Conservation (phyloP, 2,329 filamentous ascomycete genomes). For the Epichloe aotearoae region DNA sequence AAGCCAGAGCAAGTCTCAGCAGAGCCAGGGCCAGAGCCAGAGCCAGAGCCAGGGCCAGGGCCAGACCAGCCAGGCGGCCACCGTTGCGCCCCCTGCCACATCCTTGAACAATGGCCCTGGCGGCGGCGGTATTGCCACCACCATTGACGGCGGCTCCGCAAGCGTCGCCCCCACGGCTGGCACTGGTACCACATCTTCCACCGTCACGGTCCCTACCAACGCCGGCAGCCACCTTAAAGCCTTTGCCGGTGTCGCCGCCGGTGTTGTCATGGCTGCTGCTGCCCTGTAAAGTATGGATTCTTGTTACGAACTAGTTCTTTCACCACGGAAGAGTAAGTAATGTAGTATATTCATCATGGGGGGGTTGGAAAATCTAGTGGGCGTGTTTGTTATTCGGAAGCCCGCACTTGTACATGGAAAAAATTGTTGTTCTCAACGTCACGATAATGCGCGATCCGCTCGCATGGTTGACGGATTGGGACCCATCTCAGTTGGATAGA, state of each 20-base stretch:
- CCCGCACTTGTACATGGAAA: not conserved
- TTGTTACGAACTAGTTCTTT: not conserved
- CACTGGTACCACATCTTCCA: not conserved
- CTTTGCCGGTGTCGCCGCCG: conserved; percentile 18
- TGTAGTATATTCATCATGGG: not conserved
- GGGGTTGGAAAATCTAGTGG: not conserved
- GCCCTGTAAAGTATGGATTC: conserved; percentile 14
- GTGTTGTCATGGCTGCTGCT: conserved; percentile 17
- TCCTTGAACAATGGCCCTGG: not conserved
- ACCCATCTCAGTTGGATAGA: not conserved
- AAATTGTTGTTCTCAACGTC: not conserved
- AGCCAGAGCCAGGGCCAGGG: no score
- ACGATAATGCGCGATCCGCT: not conserved
- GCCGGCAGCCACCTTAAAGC: conserved; percentile 16
- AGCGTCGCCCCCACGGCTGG: not conserved
- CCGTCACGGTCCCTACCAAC: conserved; percentile 1
- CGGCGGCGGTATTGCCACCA: conserved; percentile 2
- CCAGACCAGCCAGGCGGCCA: no score
- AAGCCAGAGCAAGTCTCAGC: no score
- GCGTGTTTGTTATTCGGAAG: not conserved
- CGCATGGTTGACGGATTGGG: not conserved
- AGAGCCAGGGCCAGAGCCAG: no score
- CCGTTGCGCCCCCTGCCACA: no score
- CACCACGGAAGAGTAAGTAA: not conserved
- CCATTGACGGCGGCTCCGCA: not conserved